phyloP scores from a whole-genome alignment of 1,284 basidiomycete genomes.

The Trichosporon sp. region DNA sequence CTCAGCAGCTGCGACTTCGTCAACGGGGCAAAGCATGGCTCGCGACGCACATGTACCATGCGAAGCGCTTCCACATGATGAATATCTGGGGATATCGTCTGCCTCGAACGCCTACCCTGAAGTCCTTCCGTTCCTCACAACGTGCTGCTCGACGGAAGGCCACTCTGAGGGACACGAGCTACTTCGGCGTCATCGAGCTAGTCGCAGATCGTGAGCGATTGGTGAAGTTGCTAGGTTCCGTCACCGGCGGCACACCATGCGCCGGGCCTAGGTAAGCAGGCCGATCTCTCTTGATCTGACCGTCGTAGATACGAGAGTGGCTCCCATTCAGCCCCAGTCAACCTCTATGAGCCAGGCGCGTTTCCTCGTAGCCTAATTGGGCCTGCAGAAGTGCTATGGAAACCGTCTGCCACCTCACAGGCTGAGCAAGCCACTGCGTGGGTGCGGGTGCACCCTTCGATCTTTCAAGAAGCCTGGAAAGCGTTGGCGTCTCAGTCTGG shows the following conservation, averaged over 20 bases:
- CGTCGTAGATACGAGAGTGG: conserved; percentile 57
- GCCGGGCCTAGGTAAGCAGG: conserved; percentile 33
- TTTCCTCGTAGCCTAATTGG: conserved; percentile 69
- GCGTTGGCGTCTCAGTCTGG: conserved; percentile 48
- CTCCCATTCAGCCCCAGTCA: conserved; percentile 33
- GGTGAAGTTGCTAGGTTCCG: conserved; percentile 52
- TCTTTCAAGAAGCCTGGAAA: conserved; percentile 56
- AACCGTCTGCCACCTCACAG: conserved; percentile 33
- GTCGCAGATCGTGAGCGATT: conserved; percentile 59
- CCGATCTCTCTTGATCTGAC: neutral
- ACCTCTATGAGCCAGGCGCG: conserved; percentile 38
- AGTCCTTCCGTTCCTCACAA: conserved; percentile 79
- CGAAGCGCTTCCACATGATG: conserved; percentile 88
- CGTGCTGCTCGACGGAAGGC: conserved; percentile 74
- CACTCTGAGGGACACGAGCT: conserved; percentile 82
- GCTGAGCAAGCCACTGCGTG: conserved; percentile 51
- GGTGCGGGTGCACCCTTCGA: conserved; percentile 70
- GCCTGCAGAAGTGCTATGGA: conserved; percentile 71
- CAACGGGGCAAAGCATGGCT: conserved; percentile 68
- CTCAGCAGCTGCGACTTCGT: conserved; percentile 30
- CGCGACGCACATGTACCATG: conserved; percentile 89
- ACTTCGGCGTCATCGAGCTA: conserved; percentile 68
- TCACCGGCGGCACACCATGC: conserved; percentile 29
- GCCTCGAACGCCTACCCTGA: conserved; percentile 79
- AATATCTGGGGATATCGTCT: conserved; percentile 83